Evolutionary conservation across 164 flowering plant genomes (phyloP).

Genomic region (Piper longum): DNA sequence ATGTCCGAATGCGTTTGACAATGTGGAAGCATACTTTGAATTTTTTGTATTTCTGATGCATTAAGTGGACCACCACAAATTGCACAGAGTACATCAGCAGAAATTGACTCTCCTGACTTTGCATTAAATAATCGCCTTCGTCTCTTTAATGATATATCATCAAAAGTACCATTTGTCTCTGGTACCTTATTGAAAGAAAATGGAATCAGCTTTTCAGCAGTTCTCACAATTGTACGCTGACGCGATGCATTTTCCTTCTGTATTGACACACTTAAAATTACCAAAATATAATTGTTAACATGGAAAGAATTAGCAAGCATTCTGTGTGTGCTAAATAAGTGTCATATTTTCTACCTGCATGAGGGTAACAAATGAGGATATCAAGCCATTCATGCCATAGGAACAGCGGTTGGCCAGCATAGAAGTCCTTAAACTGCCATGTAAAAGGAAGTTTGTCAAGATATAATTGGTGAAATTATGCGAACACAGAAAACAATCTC

Average conservation of each 20-base stretch:
- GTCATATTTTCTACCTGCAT: constrained; percentile 44
- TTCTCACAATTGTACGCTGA: constrained; percentile 77
- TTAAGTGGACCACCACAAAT: constrained; percentile 64
- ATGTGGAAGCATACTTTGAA: constrained; percentile 10
- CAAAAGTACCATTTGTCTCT: constrained; percentile 26
- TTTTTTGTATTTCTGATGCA: constrained; percentile 18
- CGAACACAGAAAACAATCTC: too few relatives aligned
- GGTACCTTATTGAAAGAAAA: constrained; percentile 68
- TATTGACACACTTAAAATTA: not conserved
- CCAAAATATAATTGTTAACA: not conserved
- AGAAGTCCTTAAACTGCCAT: constrained; percentile 55
- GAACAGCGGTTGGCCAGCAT: constrained; percentile 23
- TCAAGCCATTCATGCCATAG: constrained; percentile 66
- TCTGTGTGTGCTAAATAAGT: not conserved
- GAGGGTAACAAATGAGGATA: constrained; percentile 68
- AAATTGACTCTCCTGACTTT: constrained; percentile 34
- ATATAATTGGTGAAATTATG: not conserved
- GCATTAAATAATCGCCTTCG: constrained; percentile 47
- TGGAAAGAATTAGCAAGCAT: not conserved
- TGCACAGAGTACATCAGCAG: constrained; percentile 58
- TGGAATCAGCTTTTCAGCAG: constrained; percentile 89
- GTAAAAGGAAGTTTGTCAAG: not conserved
- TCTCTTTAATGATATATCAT: constrained; percentile 37
- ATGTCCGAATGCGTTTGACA: constrained; percentile 11
- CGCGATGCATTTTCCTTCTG: constrained; percentile 96